Conservation (phyloP, 2,329 filamentous ascomycete genomes). For the Diaporthe sp. region DNA sequence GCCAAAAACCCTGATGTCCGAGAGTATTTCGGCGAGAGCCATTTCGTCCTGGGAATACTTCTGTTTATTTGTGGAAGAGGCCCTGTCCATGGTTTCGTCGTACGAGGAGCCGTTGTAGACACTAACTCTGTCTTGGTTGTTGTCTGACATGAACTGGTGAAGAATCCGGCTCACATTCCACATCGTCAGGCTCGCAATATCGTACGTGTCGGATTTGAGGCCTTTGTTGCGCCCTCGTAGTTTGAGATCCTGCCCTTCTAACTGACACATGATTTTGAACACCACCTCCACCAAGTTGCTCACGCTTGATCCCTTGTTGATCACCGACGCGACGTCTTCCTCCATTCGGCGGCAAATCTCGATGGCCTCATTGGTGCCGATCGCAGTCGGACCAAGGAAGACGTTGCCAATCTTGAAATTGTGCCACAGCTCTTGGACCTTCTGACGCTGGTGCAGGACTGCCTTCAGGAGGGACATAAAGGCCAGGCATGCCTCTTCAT, state of each 20-base stretch:
- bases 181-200: neutral
- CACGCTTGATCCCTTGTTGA: neutral
- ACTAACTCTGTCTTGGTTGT: neutral
- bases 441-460: neutral
- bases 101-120: neutral
- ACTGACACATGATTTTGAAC: neutral
- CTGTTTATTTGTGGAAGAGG: neutral
- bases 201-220: neutral
- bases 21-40: neutral
- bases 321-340: neutral
- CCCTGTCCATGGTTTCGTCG: neutral
- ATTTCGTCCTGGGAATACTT: neutral
- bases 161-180: neutral
- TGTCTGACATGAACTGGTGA: neutral
- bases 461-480: neutral
- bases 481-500: neutral
- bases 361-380: constrained; percentile 10
- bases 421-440: neutral
- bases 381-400: neutral
- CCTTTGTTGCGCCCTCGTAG: neutral
- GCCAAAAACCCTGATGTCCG: neutral
- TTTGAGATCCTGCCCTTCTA: neutral
- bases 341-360: constrained; percentile 12
- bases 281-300: neutral
- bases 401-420: neutral